Conservation (phyloP, 495 filamentous ascomycete genomes). For the Penicillium cosmopolitanum region DNA sequence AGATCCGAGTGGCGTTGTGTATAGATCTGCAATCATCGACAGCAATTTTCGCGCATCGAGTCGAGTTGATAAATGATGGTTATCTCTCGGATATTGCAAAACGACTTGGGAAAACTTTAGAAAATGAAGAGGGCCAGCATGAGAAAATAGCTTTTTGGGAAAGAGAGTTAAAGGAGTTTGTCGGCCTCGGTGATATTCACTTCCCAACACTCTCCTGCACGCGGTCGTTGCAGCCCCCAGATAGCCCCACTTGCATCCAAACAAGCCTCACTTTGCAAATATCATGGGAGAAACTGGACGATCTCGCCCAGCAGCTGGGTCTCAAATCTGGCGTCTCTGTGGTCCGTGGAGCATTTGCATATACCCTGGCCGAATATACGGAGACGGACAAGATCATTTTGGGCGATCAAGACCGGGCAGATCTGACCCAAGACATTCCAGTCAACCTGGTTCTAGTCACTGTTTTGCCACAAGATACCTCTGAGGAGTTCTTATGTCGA, state of each 20-base stretch:
- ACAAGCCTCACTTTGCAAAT: neutral
- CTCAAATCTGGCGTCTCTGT: neutral
- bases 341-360: constrained; percentile 17
- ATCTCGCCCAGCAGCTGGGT: neutral
- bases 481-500: neutral
- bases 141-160: neutral
- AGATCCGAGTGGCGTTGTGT: neutral
- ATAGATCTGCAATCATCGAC: neutral
- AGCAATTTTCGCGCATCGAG: neutral
- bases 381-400: neutral
- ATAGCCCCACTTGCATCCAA: neutral
- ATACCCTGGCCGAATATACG: constrained; percentile 8
- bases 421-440: neutral
- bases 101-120: neutral
- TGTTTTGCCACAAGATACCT: neutral
- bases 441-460: neutral
- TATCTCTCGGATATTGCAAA: neutral
- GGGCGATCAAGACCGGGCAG: neutral
- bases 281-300: neutral
- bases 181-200: neutral
- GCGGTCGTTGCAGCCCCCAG: neutral
- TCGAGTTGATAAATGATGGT: neutral
- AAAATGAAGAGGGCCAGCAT: neutral
- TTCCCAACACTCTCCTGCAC: neutral
- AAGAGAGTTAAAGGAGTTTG: neutral